Conservation (phyloP, 768 basidiomycete species). For the Amyloporia xantha region DNA sequence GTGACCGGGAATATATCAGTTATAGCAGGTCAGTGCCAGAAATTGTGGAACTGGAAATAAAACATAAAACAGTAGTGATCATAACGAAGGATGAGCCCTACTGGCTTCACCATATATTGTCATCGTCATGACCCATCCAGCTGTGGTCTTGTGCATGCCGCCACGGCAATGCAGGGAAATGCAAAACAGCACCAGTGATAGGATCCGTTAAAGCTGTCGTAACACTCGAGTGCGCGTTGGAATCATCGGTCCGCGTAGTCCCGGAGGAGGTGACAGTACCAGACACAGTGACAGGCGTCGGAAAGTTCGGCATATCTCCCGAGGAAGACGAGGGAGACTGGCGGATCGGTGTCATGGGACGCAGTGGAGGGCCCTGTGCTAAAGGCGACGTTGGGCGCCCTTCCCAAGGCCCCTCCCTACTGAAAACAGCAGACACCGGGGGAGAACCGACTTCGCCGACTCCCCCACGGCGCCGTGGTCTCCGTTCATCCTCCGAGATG, state of each 20-base stretch:
- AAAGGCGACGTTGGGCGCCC: not conserved
- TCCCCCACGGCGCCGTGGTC: slow-evolving; percentile 12
- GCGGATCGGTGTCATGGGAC: slow-evolving; percentile 1
- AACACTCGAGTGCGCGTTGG: slow-evolving; percentile 22
- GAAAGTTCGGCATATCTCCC: not conserved
- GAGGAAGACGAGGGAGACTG: slow-evolving; percentile 3
- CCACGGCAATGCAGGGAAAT: slow-evolving; percentile 23
- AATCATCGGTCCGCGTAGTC: slow-evolving; percentile 19
- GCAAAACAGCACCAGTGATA: slow-evolving; percentile 25
- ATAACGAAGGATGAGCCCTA: not conserved
- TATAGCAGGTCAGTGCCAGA: not conserved
- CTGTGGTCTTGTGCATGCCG: slow-evolving; percentile 8
- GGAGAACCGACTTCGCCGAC: slow-evolving; percentile 20
- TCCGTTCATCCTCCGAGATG: slow-evolving; percentile 47
- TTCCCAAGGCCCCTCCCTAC: slow-evolving; percentile 2
- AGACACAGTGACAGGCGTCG: slow-evolving; percentile 3
- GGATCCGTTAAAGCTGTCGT: slow-evolving; percentile 29
- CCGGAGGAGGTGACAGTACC: slow-evolving; percentile 21
- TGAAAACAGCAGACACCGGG: slow-evolving; percentile 25
- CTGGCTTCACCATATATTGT: slow-evolving; percentile 9
- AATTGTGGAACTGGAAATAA: not conserved
- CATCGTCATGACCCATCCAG: slow-evolving; percentile 14
- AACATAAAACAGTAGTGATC: not conserved
- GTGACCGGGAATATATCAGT: not conserved
- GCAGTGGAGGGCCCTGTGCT: slow-evolving; percentile 6